Conservation (phyloP, 2,329 filamentous ascomycete species). For the Alternaria atra region DNA sequence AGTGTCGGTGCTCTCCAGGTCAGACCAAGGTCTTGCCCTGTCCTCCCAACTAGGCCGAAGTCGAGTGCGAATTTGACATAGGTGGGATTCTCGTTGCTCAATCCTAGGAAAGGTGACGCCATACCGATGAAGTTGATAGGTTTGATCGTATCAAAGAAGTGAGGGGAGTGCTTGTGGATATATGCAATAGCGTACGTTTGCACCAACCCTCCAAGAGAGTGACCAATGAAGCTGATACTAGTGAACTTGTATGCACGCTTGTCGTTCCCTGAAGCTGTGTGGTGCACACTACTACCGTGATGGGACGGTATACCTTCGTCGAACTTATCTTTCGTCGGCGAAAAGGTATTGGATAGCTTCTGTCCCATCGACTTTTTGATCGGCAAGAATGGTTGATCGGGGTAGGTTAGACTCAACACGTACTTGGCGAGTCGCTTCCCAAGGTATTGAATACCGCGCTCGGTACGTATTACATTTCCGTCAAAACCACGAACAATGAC, state of each 20-base stretch:
- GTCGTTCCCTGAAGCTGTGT: conserved; percentile 55
- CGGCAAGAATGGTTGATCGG: conserved; percentile 88
- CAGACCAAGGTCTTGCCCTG: conserved; percentile 91
- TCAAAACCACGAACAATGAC: conserved; percentile 90
- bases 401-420: conserved; percentile 88
- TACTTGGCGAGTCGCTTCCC: conserved; percentile 94
- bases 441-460: conserved; percentile 95
- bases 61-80: conserved; percentile 98
- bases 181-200: conserved; percentile 97
- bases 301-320: conserved; percentile 62
- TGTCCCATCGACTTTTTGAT: conserved; percentile 63
- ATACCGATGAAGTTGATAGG: conserved; percentile 91
- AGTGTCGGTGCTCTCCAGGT: conserved; percentile 92
- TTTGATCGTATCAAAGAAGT: conserved; percentile 85
- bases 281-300: conserved; percentile 68
- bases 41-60: conserved; percentile 94
- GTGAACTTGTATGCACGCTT: conserved; percentile 80
- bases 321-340: conserved; percentile 52
- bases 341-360: conserved; percentile 59
- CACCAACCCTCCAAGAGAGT: conserved; percentile 87
- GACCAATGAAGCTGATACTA: conserved; percentile 93
- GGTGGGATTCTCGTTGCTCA: conserved; percentile 96
- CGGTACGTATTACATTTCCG: conserved; percentile 89
- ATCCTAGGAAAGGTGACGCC: conserved; percentile 85
- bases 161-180: conserved; percentile 92